Conservation (phyloP, 805 yeast genomes). For the Scheffersomyces lignosus region DNA sequence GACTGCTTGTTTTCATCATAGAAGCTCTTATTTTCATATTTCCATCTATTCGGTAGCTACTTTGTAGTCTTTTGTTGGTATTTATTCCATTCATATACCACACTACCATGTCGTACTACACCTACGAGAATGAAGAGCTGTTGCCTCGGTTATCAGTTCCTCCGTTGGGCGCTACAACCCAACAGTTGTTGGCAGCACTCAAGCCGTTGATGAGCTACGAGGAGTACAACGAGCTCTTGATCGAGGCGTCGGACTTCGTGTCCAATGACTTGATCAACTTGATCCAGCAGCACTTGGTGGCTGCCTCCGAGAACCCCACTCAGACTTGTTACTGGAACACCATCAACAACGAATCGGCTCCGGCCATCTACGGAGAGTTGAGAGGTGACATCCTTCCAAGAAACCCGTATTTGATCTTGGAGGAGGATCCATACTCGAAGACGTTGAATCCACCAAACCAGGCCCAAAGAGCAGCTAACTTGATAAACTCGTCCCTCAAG, state of each 20-base stretch:
- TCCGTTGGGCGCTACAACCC: slow-evolving; percentile 46
- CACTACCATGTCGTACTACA: slow-evolving; percentile 11
- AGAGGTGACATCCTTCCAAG: slow-evolving; percentile 71
- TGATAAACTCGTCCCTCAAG: slow-evolving; percentile 65
- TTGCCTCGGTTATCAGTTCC: slow-evolving; percentile 70
- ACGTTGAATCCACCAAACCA: slow-evolving; percentile 62
- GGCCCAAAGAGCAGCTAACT: slow-evolving; percentile 64
- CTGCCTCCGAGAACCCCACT: slow-evolving; percentile 45
- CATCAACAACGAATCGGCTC: slow-evolving; percentile 48
- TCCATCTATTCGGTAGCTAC: no score
- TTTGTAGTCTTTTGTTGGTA: no score
- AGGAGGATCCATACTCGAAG: slow-evolving; percentile 67
- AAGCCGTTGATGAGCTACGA: slow-evolving; percentile 58
- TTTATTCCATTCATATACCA: no score
- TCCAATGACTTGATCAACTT: slow-evolving; percentile 40
- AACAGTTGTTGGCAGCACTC: slow-evolving; percentile 54
- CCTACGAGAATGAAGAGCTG: slow-evolving; percentile 40
- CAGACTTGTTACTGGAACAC: slow-evolving; percentile 54
- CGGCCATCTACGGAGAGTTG: slow-evolving; percentile 62
- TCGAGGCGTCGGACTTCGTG: slow-evolving; percentile 46
- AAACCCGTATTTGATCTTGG: slow-evolving; percentile 72
- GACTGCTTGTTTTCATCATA: no score
- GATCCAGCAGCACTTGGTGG: slow-evolving; percentile 55
- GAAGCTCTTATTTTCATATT: no score
- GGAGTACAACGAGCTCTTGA: slow-evolving; percentile 47